Percentiles rank a stretch among this genome's conserved stretches.
Evolutionary conservation across 306 rosid genomes (phyloP).

Genomic region (Vigna radiata): DNA sequence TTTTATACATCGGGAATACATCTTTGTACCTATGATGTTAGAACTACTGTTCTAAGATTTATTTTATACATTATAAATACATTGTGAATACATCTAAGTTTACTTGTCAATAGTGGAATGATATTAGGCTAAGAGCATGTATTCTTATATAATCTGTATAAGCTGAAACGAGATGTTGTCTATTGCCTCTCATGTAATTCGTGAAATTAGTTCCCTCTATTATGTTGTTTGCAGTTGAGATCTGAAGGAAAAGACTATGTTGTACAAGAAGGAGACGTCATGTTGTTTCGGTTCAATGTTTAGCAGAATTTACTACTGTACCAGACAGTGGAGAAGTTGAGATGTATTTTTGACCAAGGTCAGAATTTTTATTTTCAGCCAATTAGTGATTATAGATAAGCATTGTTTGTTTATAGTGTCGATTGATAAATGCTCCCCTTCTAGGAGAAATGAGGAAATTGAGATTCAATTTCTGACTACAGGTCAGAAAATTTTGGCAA

Average conservation of each 20-base stretch:
- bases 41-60: background rate
- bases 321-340: conserved; percentile 31
- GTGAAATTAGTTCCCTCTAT: background rate
- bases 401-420: conserved; percentile 40
- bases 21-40: background rate
- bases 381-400: conserved; percentile 40
- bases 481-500: conserved; percentile 19
- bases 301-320: conserved; percentile 42
- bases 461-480: conserved; percentile 33
- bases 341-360: conserved; percentile 29
- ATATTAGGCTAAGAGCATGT: conserved; percentile 2
- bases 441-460: conserved; percentile 25
- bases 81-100: too few relatives aligned
- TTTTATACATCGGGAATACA: too few relatives aligned
- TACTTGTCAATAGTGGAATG: background rate
- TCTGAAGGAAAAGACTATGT: conserved; percentile 94
- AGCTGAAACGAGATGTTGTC: conserved; percentile 3
- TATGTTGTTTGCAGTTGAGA: conserved; percentile 75
- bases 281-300: conserved; percentile 95
- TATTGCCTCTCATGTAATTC: conserved; percentile 11
- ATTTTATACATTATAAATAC: too few relatives aligned
- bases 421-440: conserved; percentile 20
- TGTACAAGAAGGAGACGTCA: conserved; percentile 95
- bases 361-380: conserved; percentile 24
- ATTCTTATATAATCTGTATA: conserved; percentile 2